Base-by-base conservation (phyloP, 176 grass and related monocot genomes). In the Puccinellia tenuiflora region DNA sequence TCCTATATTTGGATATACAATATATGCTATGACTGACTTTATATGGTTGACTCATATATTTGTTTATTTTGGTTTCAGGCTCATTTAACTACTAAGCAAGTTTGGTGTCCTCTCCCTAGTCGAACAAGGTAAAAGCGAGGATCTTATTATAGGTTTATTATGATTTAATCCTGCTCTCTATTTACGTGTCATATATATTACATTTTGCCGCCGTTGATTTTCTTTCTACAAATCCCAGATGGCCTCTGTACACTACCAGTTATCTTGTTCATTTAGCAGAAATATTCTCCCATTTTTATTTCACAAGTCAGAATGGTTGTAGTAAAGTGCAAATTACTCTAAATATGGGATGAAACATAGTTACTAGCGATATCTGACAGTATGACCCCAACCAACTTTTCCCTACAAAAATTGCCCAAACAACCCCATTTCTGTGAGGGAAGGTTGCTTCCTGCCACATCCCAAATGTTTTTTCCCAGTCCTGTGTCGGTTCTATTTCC, bases 51-150 rank as follows among this genome's bases (percentile, higher is more conserved):
- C 39, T 80, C 35, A 66, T 50, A 7, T 46, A 72, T 72, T 46
- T 47, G 48, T 63, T 87, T 84, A 42, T 86, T 50, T 14, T 1
- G 3, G 21, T 88, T 13, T 73, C 88, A 99, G 97, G 97, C 26
- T 99, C 97, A 5, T 90, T 96, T 72, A 94, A 99, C 83, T 99
- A 99, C 81, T 99, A 88, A 92, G 67, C 70, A 86, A 55, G 69
- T 71, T 37, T 81, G 75, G 57, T 50, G 30, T 31, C 30, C 68
- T 83, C 50, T 83, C 80, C 87, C 24, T 42, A n/a, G 13, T 14
- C 47, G 37, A 63, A 83, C 66, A 86, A 86, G 88, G 88, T 90
- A 90, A 90, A 79, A 25, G 0, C 20, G 34, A 71, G 3, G 73
- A 78, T 54, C 46, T 12, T 72, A 51, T 50, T 78, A 64, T 68